Evolutionary conservation across 345 rosid species (phyloP), one percentile per base, ranked within the genome.

Genomic region (Populus davidiana): DNA sequence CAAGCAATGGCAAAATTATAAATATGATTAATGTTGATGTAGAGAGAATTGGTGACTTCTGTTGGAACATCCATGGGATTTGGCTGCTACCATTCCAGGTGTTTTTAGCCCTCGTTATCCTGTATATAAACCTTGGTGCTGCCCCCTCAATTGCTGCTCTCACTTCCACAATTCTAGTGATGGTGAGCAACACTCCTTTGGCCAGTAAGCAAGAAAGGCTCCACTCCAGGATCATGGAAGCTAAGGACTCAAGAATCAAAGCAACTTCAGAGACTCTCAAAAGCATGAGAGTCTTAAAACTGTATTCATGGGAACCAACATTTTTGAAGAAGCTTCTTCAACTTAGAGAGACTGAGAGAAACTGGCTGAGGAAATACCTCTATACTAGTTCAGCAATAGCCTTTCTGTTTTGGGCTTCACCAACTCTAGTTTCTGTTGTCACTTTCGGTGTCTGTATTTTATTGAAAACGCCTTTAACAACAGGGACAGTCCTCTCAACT

Each of bases 1-100:
- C 82, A 2, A 83, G 86, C 75, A 81, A 76, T 70, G 94, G 97
- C 20, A 88, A 80, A 76, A 86, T 84, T 36, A 80, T 84, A 62
- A 90, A 92, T 75, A 73, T 89, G 78, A 87, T 90, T 77, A 88
- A 88, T 72, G 90, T 87, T 20, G 97, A 92, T 72, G 89, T 86
- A 0, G 94, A 92, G 69, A 87, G 88, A 75, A 81, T 89, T 44
- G 97, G 91, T n/a, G 97, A 92, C 50, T 88, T 92, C 76, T 86
- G 85, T 77, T 81, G 75, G 82, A 80, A 86, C 73, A 82, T 92
- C 71, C 97, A 92, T 68, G 87, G 88, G 59, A 75, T 92, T 43
- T 92, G 97, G 97, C 70, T 90, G 81, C 88, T 90, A 16, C 93
- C 93, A 9, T 71, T 92, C 56, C 97, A 92, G 69, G 87, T 90